Evolutionary conservation across 192 early-diverging fungal genomes (phyloP), one percentile per base, ranked within the genome.

Genomic region (Coemansia brasiliensis): DNA sequence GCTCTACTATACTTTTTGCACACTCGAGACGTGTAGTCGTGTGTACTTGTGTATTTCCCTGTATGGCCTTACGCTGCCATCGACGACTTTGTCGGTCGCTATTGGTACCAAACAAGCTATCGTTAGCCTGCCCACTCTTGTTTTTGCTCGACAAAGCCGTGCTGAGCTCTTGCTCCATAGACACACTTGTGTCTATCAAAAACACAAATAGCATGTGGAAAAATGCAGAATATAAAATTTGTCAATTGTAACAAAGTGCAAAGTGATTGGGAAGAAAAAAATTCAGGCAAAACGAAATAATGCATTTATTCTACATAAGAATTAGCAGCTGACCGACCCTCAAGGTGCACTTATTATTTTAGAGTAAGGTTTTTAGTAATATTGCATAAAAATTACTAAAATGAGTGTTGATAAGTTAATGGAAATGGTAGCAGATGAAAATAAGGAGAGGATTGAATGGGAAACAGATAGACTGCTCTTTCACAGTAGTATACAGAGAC

Each of bases 121-220:
- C 69, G 32, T 63, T 44, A 45, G 26, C 39, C 20, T 59, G 52
- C 57, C 64, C 68, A 29, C 67, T 65, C 4, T 20, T 40, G 22
- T 26, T 55, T 27, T 45, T 55, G 60, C 27, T 37, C 10, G 21
- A 27, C 20, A 51, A 37, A 9, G 40, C 20, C 9, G 60, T 39
- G 43, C 53, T 56, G 42, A 72, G 65, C 75, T 52, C 69, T 41
- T 79, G 75, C 50, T 88, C 90, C 91, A 93, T 93, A 12, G 90
- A 92, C 59, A 83, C 89, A 63, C 86, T 88, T 5, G 86, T 92
- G 77, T 93, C 91, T 13, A 93, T 69, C n/a, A 93, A 61, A 72
- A 93, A 93, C 2, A 86, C 79, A 43, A 86, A 69, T 68, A 86
- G 78, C 85, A 85, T 75, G 27, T 4, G 6, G 27, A 29, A 29